Percentiles rank a stretch among this genome's conserved stretches.
phyloP scores from a whole-genome alignment of 148 eudicot species.

The Nepenthes mirabilis region DNA sequence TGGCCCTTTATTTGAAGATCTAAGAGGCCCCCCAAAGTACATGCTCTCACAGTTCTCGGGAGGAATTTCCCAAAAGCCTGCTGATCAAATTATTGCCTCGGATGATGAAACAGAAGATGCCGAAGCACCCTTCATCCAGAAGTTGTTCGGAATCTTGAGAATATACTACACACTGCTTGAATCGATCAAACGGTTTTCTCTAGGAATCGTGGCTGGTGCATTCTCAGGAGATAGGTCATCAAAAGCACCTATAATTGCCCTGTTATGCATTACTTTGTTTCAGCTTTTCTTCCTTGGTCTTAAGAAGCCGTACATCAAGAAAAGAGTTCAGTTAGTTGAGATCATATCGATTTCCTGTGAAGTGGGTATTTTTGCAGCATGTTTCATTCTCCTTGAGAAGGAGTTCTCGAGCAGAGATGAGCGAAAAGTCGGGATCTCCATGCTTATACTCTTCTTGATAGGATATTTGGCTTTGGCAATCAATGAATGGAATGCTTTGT shows the following conservation, averaged over 20 bases:
- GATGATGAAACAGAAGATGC: conserved; percentile 98
- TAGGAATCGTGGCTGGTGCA: conserved; percentile 58
- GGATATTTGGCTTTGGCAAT: conserved; percentile 42
- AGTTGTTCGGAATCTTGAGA: conserved; percentile 77
- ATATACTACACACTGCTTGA: conserved; percentile 83
- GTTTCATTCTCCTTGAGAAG: conserved; percentile 26
- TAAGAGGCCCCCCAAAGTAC: conserved; percentile 95
- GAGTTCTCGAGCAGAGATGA: conserved; percentile 25
- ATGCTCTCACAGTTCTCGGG: conserved; percentile 73
- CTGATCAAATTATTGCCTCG: conserved; percentile 58
- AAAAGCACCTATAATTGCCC: conserved; percentile 26
- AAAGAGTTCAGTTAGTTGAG: conserved; percentile 77
- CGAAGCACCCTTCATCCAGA: conserved; percentile 88
- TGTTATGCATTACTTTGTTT: conserved; percentile 65
- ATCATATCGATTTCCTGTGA: conserved; percentile 61
- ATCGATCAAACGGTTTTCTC: conserved; percentile 45
- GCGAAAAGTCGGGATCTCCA: conserved; percentile 33
- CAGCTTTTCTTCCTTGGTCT: conserved; percentile 80
- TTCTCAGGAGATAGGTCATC: conserved; percentile 32
- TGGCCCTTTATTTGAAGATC: conserved; percentile 88
- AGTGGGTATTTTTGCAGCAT: conserved; percentile 47
- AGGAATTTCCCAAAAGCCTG: conserved; percentile 17
- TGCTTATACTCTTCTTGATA: conserved; percentile 44
- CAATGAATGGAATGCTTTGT: conserved; percentile 73
- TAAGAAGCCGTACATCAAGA: conserved; percentile 94